Evolutionary conservation across 768 basidiomycete species (phyloP), one percentile per base, ranked within the genome.

Genomic region (Boletales sp.): DNA sequence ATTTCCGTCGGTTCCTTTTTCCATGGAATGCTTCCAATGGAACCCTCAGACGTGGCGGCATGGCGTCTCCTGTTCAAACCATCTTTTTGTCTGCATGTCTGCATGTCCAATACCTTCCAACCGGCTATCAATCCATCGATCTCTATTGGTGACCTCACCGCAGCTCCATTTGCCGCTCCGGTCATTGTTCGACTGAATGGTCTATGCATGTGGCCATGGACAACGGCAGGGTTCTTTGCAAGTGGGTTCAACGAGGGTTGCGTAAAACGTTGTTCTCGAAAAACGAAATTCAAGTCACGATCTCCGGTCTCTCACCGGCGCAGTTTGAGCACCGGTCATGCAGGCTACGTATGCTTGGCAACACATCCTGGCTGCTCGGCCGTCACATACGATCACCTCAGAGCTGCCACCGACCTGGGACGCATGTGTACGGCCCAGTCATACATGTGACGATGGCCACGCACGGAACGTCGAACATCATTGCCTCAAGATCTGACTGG

Each of bases 11-110:
- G 48, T 47, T 38, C 41, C n/a, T 31, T 44, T 44, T 8, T 44
- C 21, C 25, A 36, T 49, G 38, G 59, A 64, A 56, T 18, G 38
- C 39, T 64, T 65, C 63, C 52, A 47, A 62, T 56, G 17, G 60
- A 65, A 62, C 44, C 10, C 57, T 50, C 55, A 39, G 41, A 12
- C 31, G 30, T 39, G 43, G 56, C 30, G 43, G 30, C 52, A 56
- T 38, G 15, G 47, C 47, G 57, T 50, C 44, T 32, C 13, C 44
- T 2, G 18, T 41, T 18, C 40, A 2, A 44, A 4, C 31, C 17
- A 2, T 39, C 42, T 6, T 28, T 28, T 28, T 28, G 3, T 28
- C 25, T 28, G 15, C 9, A 28, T 28, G 25, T 35, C 19, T 32
- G 40, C 42, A 40, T 48, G 33, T 38, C 46, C 39, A 31, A 28